Evolutionary conservation across 2,329 filamentous ascomycete species (phyloP).

Genomic region (Alternaria triticimaculans): DNA sequence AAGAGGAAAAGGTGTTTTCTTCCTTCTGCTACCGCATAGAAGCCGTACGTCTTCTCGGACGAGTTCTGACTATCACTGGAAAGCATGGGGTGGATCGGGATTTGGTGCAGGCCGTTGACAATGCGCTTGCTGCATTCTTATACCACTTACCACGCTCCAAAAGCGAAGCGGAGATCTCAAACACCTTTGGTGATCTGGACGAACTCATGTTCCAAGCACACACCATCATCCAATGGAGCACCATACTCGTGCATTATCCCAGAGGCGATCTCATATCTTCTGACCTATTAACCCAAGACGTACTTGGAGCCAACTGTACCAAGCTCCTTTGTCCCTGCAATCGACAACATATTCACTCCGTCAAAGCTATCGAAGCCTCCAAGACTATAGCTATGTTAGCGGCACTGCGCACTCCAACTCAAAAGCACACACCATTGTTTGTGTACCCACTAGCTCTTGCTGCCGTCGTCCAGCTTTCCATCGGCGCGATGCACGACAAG

Average conservation of each 20-base stretch:
- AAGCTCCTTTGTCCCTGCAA: conserved; percentile 23
- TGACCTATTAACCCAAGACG: conserved; percentile 6
- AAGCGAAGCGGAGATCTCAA: conserved; percentile 67
- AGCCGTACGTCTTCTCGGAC: conserved; percentile 75
- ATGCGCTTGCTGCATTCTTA: conserved; percentile 72
- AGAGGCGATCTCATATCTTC: conserved; percentile 18
- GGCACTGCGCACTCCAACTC: conserved; percentile 66
- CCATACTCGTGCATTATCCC: conserved; percentile 26
- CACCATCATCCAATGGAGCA: conserved; percentile 65
- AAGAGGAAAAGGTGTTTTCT: conserved; percentile 73
- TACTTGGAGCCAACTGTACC: conserved; percentile 19
- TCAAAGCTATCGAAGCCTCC: conserved; percentile 78
- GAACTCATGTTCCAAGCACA: conserved; percentile 89
- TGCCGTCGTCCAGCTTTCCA: conserved; percentile 58
- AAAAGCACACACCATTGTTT: conserved; percentile 64
- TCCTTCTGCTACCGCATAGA: conserved; percentile 84
- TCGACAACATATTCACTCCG: conserved; percentile 62
- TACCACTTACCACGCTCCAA: conserved; percentile 74
- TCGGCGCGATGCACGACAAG: conserved; percentile 60
- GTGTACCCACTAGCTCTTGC: conserved; percentile 27
- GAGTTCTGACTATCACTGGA: conserved; percentile 64
- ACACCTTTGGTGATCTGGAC: conserved; percentile 72
- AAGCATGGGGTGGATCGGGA: conserved; percentile 37
- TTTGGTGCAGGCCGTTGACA: conserved; percentile 61
- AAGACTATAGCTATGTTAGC: conserved; percentile 75